Conservation (phyloP, 2,329 filamentous ascomycete species). For the Ascochyta lentis region DNA sequence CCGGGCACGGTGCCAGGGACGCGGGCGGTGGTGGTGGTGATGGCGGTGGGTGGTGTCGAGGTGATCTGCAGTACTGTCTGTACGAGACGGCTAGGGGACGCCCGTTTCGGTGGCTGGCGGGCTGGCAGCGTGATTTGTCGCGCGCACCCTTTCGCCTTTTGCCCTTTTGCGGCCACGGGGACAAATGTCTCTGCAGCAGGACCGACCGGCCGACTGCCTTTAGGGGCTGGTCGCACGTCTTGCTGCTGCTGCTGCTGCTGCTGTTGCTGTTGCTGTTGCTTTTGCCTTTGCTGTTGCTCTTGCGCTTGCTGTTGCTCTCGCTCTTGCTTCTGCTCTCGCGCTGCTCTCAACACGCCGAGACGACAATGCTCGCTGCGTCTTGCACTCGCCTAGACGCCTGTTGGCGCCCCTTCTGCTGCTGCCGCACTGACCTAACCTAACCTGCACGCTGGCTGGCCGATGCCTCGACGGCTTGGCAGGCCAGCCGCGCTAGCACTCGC, state of each 20-base stretch:
- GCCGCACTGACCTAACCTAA: background rate
- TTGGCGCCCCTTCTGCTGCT: conserved; percentile 1
- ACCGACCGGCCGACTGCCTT: background rate
- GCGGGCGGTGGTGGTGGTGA: conserved; percentile 2
- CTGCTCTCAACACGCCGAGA: too few species aligned
- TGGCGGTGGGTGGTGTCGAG: conserved; percentile 15
- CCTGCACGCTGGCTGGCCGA: conserved; percentile 1
- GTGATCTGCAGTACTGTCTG: conserved; percentile 19
- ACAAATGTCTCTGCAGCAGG: background rate
- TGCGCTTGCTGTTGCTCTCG: too few species aligned
- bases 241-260: background rate
- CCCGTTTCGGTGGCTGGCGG: conserved; percentile 5
- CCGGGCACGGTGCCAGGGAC: conserved; percentile 34
- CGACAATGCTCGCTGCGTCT: background rate
- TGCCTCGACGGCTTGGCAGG: conserved; percentile 5
- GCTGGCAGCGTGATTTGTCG: conserved; percentile 11
- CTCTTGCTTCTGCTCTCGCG: too few species aligned
- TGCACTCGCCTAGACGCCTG: background rate
- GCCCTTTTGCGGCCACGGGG: background rate
- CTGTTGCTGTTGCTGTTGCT: too few species aligned
- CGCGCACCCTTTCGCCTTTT: background rate
- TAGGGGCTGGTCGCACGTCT: background rate
- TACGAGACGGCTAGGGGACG: background rate
- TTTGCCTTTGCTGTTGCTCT: too few species aligned
- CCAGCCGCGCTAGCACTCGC: conserved; percentile 22